Percentiles rank a stretch among this genome's conserved stretches.
phyloP scores from a whole-genome alignment of 768 basidiomycete species.

The Tephrocybe sp. region DNA sequence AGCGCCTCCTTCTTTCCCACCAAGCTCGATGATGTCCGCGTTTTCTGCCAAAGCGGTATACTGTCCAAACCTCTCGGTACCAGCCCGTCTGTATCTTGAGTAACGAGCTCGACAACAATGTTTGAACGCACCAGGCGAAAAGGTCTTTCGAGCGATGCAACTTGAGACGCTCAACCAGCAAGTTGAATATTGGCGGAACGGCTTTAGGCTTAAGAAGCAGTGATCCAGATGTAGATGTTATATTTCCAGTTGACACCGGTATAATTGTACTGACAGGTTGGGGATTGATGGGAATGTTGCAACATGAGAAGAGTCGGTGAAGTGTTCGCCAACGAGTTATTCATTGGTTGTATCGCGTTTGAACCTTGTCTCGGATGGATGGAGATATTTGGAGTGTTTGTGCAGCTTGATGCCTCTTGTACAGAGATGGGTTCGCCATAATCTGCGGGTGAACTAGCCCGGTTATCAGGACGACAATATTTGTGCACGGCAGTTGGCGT shows the following conservation, averaged over 20 bases:
- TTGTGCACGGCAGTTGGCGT: conserved; percentile 7
- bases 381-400: too few species aligned
- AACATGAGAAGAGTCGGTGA: neutral
- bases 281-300: neutral
- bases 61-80: conserved; percentile 37
- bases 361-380: too few species aligned
- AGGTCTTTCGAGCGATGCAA: conserved; percentile 28
- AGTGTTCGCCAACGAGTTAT: too few species aligned
- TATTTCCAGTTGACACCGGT: neutral
- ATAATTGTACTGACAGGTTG: neutral
- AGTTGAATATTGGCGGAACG: conserved; percentile 24
- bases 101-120: conserved; percentile 30
- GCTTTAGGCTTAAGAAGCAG: conserved; percentile 4
- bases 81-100: conserved; percentile 31
- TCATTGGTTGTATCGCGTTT: too few species aligned
- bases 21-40: conserved; percentile 36
- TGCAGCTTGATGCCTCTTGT: too few species aligned
- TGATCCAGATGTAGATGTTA: neutral
- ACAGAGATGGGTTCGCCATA: too few species aligned
- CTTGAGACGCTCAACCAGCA: conserved; percentile 32
- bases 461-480: too few species aligned
- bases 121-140: conserved; percentile 33
- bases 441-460: neutral
- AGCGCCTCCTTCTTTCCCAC: conserved; percentile 31
- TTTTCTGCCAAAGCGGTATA: conserved; percentile 38